A percentile compares a stretch with the other conserved stretches of the same genome.
Conservation (phyloP, 2,329 filamentous ascomycete species). For the Aspergillus persii region DNA sequence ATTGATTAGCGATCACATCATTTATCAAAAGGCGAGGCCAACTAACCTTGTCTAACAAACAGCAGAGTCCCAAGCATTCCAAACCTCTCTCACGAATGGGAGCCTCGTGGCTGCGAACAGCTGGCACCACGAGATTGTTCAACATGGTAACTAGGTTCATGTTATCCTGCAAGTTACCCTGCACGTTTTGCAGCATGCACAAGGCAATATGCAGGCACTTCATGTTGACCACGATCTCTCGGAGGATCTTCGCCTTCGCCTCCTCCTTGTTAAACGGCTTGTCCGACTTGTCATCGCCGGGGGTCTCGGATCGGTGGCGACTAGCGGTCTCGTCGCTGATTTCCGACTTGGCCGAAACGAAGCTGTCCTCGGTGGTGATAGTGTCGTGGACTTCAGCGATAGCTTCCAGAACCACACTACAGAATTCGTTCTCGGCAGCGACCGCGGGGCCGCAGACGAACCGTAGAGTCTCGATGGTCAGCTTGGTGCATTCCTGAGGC, state of each 20-base stretch:
- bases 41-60: constrained; percentile 75
- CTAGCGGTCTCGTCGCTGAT: constrained; percentile 64
- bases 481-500: constrained; percentile 87
- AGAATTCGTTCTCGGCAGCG: constrained; percentile 51
- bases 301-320: constrained; percentile 44
- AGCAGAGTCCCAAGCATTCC: constrained; percentile 84
- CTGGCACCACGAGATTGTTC: constrained; percentile 93
- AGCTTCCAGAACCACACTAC: constrained; percentile 71
- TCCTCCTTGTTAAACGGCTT: constrained; percentile 55
- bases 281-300: constrained; percentile 55
- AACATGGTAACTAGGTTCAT: constrained; percentile 94
- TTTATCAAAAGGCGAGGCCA: neutral
- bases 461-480: constrained; percentile 77
- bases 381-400: constrained; percentile 96
- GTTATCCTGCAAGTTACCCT: constrained; percentile 83
- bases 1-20: neutral
- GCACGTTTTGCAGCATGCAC: constrained; percentile 93
- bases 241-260: constrained; percentile 67
- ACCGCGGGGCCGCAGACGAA: constrained; percentile 69
- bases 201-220: constrained; percentile 97
- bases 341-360: constrained; percentile 89
- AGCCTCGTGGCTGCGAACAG: constrained; percentile 87
- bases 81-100: constrained; percentile 89
- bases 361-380: constrained; percentile 77
- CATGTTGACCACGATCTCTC: constrained; percentile 95